Base-by-base conservation (phyloP, 2,329 filamentous ascomycete species). In the Verticillium tricorpus region DNA sequence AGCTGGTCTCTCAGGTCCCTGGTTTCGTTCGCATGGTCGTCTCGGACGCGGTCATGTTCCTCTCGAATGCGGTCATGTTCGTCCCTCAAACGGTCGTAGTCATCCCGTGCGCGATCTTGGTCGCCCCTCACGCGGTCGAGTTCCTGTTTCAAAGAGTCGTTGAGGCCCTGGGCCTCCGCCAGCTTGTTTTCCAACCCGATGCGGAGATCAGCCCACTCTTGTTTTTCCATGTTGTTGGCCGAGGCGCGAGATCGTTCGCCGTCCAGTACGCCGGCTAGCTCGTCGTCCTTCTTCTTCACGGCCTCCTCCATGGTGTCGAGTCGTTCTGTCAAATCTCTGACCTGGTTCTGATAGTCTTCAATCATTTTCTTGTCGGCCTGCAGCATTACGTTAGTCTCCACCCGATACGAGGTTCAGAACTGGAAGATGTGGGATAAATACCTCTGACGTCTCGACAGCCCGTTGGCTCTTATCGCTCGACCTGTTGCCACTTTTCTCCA, bases 291-390 rank as follows among this genome's bases (percentile, higher is more conserved):
- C 67, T 85, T 80, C 70, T 86, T 86, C 70, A 95, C 73, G 35
- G 83, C 80, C 39, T 83, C 82, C 72, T 97, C 90, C 76, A 97
- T 82, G 15, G 80, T 78, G 39, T 89, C 85, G 9, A 97, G 75
- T 74, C 90, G 94, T 62, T 87, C 86, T 65, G 90, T 87, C 65
- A 98, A 75, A 28, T 91, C 86, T 45, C 85, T 82, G 8, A 97
- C 84, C 73, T 96, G 91, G 2, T 82, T 79, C 73, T 96, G 89
- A 65, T 93, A 92, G n/a, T 95, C 91, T 56, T 90, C 83, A 45
- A 96, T 85, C 52, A 89, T 74, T 71, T 89, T 91, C 72, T 88
- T 88, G 67, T 93, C 89, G 62, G 83, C 81, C 79, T 89, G 67
- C 11, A 65, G 31, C 45, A 58, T 12, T 19, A 59, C 50, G 64